Percentiles rank a stretch among this genome's conserved stretches.
These are phyloP conservation scores for Exophiala calicioides DNA, from an alignment of 2,329 filamentous ascomycete species.

Conservation along the genomic window DNA sequence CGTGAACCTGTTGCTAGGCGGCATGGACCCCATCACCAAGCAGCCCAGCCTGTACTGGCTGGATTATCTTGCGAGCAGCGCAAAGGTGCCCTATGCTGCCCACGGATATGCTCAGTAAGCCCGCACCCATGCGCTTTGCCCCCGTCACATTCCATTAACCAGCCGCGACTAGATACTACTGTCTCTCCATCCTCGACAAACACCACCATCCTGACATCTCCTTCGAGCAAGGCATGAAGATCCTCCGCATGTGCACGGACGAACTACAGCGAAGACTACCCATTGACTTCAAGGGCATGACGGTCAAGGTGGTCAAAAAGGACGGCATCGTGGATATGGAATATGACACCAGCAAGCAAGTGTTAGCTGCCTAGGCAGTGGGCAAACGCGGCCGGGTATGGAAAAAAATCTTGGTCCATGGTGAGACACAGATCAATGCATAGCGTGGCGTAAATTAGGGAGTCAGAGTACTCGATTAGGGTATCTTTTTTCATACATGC, in stretches of 20 bases:
- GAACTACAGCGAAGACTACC: constrained; percentile 96
- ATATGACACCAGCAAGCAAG: constrained; percentile 75
- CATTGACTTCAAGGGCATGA: constrained; percentile 96
- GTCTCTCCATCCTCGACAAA: constrained; percentile 95
- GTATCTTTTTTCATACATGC: too few relatives aligned
- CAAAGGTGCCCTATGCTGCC: constrained; percentile 88
- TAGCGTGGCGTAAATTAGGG: constrained; percentile 27
- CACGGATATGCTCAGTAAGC: constrained; percentile 95
- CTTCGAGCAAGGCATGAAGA: constrained; percentile 85
- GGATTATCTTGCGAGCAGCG: constrained; percentile 89
- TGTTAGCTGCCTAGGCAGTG: constrained; percentile 46
- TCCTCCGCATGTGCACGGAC: constrained; percentile 91
- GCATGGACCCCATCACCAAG: constrained; percentile 86
- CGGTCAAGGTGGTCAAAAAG: constrained; percentile 93
- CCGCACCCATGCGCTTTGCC: constrained; percentile 23
- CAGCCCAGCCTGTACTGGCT: constrained; percentile 95
- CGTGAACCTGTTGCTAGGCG: constrained; percentile 92
- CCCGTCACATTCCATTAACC: constrained; percentile 5
- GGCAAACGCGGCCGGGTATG: background rate
- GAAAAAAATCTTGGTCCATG: background rate
- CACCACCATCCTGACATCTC: constrained; percentile 95
- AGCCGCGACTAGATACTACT: constrained; percentile 74
- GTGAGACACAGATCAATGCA: constrained; percentile 25
- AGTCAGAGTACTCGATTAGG: too few relatives aligned
- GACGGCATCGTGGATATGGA: constrained; percentile 84